Conservation (phyloP, 2,329 filamentous ascomycete species). For the Cytospora schulzeri region DNA sequence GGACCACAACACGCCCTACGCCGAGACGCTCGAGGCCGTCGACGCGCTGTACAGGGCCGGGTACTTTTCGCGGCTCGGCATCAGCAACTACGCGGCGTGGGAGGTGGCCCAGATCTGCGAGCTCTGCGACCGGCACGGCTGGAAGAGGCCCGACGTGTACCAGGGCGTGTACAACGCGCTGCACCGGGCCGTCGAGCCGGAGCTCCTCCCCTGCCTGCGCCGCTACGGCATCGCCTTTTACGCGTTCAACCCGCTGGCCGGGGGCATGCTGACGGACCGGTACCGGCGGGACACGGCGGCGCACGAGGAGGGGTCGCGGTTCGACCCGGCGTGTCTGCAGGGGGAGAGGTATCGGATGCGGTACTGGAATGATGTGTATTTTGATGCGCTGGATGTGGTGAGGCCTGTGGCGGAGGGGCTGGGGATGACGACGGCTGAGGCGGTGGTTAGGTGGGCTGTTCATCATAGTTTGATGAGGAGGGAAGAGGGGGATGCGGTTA, state of each 20-base stretch:
- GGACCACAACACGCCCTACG: constrained; percentile 48
- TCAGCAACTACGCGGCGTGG: constrained; percentile 49
- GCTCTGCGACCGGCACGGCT: constrained; percentile 44
- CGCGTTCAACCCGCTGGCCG: constrained; percentile 46
- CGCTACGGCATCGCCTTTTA: constrained; percentile 46
- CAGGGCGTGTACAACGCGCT: constrained; percentile 41
- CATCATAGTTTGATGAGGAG: constrained; percentile 60
- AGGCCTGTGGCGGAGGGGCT: constrained; percentile 63
- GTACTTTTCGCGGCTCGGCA: constrained; percentile 46
- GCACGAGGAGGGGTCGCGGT: constrained; percentile 40
- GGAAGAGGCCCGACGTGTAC: constrained; percentile 47
- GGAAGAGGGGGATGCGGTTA: constrained; percentile 45
- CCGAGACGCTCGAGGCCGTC: constrained; percentile 49
- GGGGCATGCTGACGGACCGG: constrained; percentile 48
- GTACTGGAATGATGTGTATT: constrained; percentile 62
- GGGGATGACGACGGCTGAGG: constrained; percentile 63
- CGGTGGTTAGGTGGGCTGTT: constrained; percentile 63
- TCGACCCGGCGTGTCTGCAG: constrained; percentile 43
- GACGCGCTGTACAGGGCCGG: constrained; percentile 49
- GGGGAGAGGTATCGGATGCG: constrained; percentile 52
- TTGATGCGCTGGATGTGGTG: constrained; percentile 61
- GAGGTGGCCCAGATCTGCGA: constrained; percentile 52
- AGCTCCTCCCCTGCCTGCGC: constrained; percentile 46
- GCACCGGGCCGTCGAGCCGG: constrained; percentile 40
- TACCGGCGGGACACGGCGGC: constrained; percentile 35